These are phyloP conservation scores for Saccharomycodes ludwigii DNA, from an alignment of 805 yeast species.

Conservation along the genomic window DNA sequence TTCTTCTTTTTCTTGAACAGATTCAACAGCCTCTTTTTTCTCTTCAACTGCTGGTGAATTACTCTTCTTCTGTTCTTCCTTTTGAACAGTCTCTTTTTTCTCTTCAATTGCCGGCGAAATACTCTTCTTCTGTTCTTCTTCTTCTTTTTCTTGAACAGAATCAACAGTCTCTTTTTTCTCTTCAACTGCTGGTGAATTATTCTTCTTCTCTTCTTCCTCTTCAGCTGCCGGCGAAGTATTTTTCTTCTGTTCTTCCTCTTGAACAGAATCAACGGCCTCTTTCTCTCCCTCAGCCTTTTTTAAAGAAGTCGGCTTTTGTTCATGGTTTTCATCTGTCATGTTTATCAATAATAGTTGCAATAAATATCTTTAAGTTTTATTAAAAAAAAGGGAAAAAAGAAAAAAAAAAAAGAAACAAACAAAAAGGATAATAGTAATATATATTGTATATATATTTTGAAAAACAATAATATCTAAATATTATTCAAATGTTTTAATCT, in stretches of 20 bases:
- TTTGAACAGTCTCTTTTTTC: neutral
- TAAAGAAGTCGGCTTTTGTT: slow-evolving; percentile 11
- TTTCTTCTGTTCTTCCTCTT: neutral
- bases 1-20: slow-evolving; percentile 16
- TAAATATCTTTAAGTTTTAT: too few relatives aligned
- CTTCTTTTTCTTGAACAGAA: slow-evolving; percentile 11
- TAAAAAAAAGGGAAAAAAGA: too few relatives aligned
- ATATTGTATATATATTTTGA: too few relatives aligned
- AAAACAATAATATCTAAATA: too few relatives aligned
- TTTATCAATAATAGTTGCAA: too few relatives aligned
- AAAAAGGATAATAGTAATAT: too few relatives aligned
- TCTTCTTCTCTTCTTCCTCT: neutral
- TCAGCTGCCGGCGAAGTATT: neutral
- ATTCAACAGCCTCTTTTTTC: slow-evolving; percentile 17
- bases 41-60: slow-evolving; percentile 18
- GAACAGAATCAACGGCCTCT: slow-evolving; percentile 15
- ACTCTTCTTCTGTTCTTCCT: slow-evolving; percentile 1
- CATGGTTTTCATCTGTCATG: neutral
- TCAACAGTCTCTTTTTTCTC: slow-evolving; percentile 18
- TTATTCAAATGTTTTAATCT: too few relatives aligned
- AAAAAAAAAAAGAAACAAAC: too few relatives aligned
- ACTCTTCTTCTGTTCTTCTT: slow-evolving; percentile 1
- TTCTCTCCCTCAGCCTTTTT: slow-evolving; percentile 18
- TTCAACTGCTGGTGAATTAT: slow-evolving; percentile 16
- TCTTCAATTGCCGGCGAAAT: neutral